A percentile compares a stretch with the other conserved stretches of the same genome.
Conservation (phyloP, 106 monocot species). For the Apostasia shenzhenica region DNA sequence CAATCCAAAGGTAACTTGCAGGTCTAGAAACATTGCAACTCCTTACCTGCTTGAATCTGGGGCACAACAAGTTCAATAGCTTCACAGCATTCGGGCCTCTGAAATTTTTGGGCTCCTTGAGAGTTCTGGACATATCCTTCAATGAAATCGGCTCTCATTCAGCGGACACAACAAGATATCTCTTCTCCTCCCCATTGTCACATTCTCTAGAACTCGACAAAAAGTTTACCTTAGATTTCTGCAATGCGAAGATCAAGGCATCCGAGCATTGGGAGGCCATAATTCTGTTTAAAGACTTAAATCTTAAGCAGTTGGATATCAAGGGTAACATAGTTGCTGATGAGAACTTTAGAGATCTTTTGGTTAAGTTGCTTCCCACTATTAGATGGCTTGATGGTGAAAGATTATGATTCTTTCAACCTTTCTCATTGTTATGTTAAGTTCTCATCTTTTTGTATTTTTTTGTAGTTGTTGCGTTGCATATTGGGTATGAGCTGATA, state of each 20-base stretch:
- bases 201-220: constrained; percentile 13
- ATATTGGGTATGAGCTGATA: no score
- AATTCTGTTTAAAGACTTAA: constrained; percentile 44
- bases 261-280: constrained; percentile 65
- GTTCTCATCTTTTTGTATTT: no score
- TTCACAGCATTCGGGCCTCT: constrained; percentile 75
- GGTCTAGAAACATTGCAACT: constrained; percentile 89
- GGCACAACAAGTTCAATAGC: constrained; percentile 59
- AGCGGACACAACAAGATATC: constrained; percentile 62
- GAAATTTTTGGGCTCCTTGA: constrained; percentile 39
- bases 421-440: no score
- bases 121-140: constrained; percentile 67
- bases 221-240: constrained; percentile 12
- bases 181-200: constrained; percentile 73
- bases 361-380: constrained; percentile 43
- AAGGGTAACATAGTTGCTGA: constrained; percentile 41
- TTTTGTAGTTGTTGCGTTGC: no score
- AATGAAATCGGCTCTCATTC: constrained; percentile 76
- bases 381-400: constrained; percentile 64
- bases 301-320: constrained; percentile 53
- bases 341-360: constrained; percentile 33
- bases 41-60: constrained; percentile 66
- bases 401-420: background rate
- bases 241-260: constrained; percentile 16
- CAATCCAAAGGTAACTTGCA: constrained; percentile 9